Conservation (phyloP, 352 stramenopile genomes). For the Phytophthora foliorum region DNA sequence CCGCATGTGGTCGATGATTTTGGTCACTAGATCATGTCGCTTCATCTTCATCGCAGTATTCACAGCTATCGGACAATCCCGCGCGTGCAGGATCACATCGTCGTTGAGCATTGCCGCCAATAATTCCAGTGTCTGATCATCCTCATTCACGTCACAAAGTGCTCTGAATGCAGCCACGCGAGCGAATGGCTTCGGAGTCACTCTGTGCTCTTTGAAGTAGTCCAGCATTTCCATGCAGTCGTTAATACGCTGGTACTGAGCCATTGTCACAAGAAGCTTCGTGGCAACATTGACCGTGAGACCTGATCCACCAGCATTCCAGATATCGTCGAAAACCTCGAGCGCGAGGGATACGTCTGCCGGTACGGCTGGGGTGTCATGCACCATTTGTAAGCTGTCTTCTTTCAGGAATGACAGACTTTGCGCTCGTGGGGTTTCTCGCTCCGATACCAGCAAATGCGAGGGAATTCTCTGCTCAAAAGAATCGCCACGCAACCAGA, state of each 20-base stretch:
- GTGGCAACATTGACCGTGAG: slow-evolving; percentile 18
- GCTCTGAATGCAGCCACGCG: slow-evolving; percentile 13
- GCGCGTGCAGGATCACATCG: not conserved
- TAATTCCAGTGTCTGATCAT: slow-evolving; percentile 7
- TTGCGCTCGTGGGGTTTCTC: not conserved
- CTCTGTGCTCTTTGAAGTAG: slow-evolving; percentile 20
- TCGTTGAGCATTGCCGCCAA: slow-evolving; percentile 18
- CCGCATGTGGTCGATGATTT: slow-evolving; percentile 15
- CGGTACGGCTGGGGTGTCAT: not conserved
- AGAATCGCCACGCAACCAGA: slow-evolving; percentile 50
- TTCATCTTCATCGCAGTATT: slow-evolving; percentile 14
- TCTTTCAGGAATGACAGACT: not conserved
- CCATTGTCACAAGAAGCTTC: slow-evolving; percentile 20
- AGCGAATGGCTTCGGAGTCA: slow-evolving; percentile 14
- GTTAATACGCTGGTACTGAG: slow-evolving; percentile 12
- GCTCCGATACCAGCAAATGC: slow-evolving; percentile 10
- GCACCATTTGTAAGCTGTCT: not conserved
- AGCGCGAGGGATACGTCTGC: slow-evolving; percentile 13
- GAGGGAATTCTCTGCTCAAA: slow-evolving; percentile 11
- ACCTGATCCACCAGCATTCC: slow-evolving; percentile 9
- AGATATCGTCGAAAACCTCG: slow-evolving; percentile 23
- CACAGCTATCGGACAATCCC: slow-evolving; percentile 7
- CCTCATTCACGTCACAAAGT: slow-evolving; percentile 3
- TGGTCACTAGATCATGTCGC: slow-evolving; percentile 7
- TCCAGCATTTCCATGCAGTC: slow-evolving; percentile 25